A percentile compares a stretch with the other conserved stretches of the same genome.
Evolutionary conservation across 108 stramenopile genomes (phyloP).

Genomic region (Phaeodactylum tricornutum): DNA sequence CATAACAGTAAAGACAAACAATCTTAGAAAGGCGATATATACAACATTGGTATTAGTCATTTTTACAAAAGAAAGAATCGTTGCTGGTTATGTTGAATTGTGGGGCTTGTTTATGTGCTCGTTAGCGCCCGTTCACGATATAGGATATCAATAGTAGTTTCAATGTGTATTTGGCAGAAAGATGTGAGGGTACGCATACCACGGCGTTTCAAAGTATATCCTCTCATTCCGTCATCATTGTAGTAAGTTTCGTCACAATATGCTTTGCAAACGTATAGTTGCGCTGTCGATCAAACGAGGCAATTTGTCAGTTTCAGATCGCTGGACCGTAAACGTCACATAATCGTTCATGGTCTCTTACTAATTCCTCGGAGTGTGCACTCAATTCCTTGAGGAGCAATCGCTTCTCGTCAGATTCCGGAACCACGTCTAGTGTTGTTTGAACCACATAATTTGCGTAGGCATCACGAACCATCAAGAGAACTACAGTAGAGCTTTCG

Average conservation of each 20-base stretch:
- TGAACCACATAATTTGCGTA: constrained; percentile 95
- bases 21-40: too few species aligned
- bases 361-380: constrained; percentile 62
- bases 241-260: constrained; percentile 65
- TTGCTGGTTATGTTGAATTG: too few species aligned
- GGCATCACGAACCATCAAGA: constrained; percentile 92
- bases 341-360: constrained; percentile 19
- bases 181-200: background rate
- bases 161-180: background rate
- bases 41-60: too few species aligned
- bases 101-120: too few species aligned
- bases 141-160: too few species aligned
- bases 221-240: background rate
- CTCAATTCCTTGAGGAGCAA: constrained; percentile 58
- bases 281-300: constrained; percentile 25
- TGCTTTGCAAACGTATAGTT: constrained; percentile 85
- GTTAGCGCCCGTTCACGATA: too few species aligned
- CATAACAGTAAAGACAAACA: too few species aligned
- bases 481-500: constrained; percentile 62
- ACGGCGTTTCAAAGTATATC: background rate
- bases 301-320: background rate
- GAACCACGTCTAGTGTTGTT: constrained; percentile 76
- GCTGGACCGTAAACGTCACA: background rate
- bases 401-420: constrained; percentile 59
- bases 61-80: too few species aligned